Evolutionary conservation across 2,329 filamentous ascomycete genomes (phyloP).

Genomic region (Penicillium rolfsii): DNA sequence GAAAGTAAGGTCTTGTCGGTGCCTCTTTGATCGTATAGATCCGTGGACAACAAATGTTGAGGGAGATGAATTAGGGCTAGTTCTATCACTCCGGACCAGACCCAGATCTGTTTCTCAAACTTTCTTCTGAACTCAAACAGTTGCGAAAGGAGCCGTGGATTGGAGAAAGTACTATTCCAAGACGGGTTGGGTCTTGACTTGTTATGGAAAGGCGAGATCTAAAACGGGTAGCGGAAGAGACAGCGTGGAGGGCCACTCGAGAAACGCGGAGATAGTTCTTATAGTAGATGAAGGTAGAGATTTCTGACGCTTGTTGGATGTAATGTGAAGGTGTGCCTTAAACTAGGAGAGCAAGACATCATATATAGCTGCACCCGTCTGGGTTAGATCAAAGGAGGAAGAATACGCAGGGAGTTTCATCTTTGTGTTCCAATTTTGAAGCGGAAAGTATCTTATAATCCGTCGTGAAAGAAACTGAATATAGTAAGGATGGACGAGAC

Average conservation of each 20-base stretch:
- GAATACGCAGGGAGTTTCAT: not conserved
- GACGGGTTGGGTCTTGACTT: not conserved
- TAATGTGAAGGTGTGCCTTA: not conserved
- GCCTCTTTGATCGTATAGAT: not conserved
- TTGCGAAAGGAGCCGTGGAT: not conserved
- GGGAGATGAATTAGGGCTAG: not conserved
- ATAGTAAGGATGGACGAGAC: not conserved
- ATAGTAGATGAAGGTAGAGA: no score
- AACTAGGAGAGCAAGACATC: not conserved
- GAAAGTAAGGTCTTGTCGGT: no score
- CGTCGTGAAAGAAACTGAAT: not conserved
- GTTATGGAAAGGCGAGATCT: not conserved
- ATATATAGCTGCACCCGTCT: not conserved
- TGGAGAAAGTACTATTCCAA: not conserved
- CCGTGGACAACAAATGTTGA: not conserved
- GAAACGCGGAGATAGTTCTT: not conserved
- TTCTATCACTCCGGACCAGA: not conserved
- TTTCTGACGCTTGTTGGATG: not conserved
- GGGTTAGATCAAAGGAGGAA: not conserved
- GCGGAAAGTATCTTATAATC: not conserved
- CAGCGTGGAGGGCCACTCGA: not conserved
- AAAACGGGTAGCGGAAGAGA: not conserved
- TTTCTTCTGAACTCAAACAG: not conserved
- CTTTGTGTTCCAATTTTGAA: not conserved
- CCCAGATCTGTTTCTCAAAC: not conserved